Conservation (phyloP, 2,329 filamentous ascomycete species). For the Pseudogymnoascus destructans region DNA sequence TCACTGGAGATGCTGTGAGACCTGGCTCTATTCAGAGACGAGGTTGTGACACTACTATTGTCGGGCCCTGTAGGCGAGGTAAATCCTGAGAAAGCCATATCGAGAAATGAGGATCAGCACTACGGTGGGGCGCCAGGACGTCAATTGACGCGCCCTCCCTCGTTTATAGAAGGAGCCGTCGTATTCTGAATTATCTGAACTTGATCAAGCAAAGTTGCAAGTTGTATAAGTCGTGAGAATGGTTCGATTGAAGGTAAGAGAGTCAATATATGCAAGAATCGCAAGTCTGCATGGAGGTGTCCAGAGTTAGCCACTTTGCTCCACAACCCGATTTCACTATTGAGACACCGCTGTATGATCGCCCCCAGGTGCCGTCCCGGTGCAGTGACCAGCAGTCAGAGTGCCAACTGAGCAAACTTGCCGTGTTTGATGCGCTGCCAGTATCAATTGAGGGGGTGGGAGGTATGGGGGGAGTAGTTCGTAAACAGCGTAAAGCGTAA, state of each 20-base stretch:
- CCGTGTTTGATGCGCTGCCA: background rate
- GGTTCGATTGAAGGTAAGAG: background rate
- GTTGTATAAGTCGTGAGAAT: background rate
- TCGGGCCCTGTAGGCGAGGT: slow-evolving; percentile 4
- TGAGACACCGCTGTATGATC: slow-evolving; percentile 1
- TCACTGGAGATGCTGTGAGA: slow-evolving; percentile 58
- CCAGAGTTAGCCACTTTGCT: slow-evolving; percentile 1
- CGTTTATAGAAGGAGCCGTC: slow-evolving; percentile 2
- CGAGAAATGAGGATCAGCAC: slow-evolving; percentile 3
- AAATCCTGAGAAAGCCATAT: background rate
- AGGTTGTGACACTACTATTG: background rate
- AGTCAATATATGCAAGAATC: background rate
- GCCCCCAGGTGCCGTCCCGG: background rate
- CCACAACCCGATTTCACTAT: slow-evolving; percentile 3
- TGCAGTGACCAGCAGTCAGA: slow-evolving; percentile 1
- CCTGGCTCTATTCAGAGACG: background rate
- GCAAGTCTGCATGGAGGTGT: background rate
- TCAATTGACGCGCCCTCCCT: background rate
- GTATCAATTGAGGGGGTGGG: background rate
- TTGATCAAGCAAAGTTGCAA: slow-evolving; percentile 1
- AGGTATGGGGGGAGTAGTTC: background rate
- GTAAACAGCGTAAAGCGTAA: background rate
- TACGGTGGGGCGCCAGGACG: slow-evolving; percentile 1
- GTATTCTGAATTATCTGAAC: background rate
- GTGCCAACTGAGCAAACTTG: background rate